Evolutionary conservation across 371 early-diverging fungal genomes (phyloP), one percentile per base, ranked within the genome.

Genomic region (Mucor velutinosus): DNA sequence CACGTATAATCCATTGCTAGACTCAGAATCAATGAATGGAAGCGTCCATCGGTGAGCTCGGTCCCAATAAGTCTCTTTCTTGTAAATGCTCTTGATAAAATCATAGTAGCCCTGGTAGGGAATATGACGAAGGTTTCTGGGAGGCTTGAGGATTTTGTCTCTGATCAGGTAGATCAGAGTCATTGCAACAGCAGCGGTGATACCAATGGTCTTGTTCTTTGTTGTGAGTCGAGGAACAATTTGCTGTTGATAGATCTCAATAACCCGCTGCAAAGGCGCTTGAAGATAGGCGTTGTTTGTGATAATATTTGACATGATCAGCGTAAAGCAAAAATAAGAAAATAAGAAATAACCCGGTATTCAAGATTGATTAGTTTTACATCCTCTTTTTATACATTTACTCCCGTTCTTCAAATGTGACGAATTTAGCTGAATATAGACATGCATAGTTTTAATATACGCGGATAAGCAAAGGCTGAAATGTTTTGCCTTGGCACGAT

Each of bases 101-200:
- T 43, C 30, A 43, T 60, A 56, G 5, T 53, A 59, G 12, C 67
- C 37, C 3, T 57, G 15, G 39, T 67, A 60, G 15, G 73, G 78
- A 15, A 77, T 30, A 64, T 75, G 78, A 11, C 73, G 64, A 12
- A 77, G 21, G 1, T 43, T 29, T 14, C 45, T 63, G 15, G 78
- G 78, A n/a, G 70, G 70, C 27, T 35, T 65, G 12, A 68, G 17
- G 8, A 57, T 0, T 1, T 6, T 35, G 6, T 68, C 39, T n/a
- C 23, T 33, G 4, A 63, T 58, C 21, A 47, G 11, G 19, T 39
- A 58, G 11, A 58, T 37, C 29, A 69, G 27, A 25, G 60, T 41
- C 11, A 69, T 17, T 8, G 60, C n/a, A 60, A 45, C 45, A 21
- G 64, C 64, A 3, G 33, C 21, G 27, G 55, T 60, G 11, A 69